Percentiles rank a stretch among this genome's conserved stretches.
phyloP scores from a whole-genome alignment of 2,329 filamentous ascomycete species.

The Chaetothyriales sp. region DNA sequence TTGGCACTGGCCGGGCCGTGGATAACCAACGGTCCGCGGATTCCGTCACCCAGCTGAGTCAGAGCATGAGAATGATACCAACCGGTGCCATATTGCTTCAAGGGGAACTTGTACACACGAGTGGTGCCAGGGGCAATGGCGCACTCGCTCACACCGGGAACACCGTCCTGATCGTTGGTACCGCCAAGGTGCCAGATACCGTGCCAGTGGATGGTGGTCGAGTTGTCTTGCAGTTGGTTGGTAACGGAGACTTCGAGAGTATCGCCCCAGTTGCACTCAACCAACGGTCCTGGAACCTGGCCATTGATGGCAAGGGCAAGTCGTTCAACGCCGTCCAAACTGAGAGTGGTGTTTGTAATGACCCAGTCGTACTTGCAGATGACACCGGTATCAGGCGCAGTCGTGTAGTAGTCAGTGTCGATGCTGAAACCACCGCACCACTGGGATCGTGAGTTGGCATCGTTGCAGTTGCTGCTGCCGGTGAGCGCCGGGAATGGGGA shows the following conservation, averaged over 20 bases:
- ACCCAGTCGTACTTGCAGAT: constrained; percentile 10
- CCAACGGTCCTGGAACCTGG: constrained; percentile 50
- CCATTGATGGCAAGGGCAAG: constrained; percentile 52
- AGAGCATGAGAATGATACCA: constrained; percentile 47
- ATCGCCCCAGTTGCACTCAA: constrained; percentile 51
- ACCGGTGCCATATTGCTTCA: constrained; percentile 28
- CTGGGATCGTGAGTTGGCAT: constrained; percentile 9
- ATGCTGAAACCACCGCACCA: constrained; percentile 10
- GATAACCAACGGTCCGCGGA: constrained; percentile 16
- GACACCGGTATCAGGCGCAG: constrained; percentile 8
- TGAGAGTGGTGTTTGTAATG: constrained; percentile 12
- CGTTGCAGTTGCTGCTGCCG: constrained; percentile 5
- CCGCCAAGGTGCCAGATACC: constrained; percentile 41
- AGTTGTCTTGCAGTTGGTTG: constrained; percentile 40
- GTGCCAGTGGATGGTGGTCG: constrained; percentile 49
- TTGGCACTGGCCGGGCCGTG: constrained; percentile 16
- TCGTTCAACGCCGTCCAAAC: constrained; percentile 22
- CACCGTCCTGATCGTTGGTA: constrained; percentile 43
- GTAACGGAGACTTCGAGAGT: constrained; percentile 38
- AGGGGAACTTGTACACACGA: constrained; percentile 43
- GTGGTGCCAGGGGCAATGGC: constrained; percentile 36
- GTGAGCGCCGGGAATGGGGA: constrained; percentile 2
- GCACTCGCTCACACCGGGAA: constrained; percentile 37
- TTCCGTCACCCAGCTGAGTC: constrained; percentile 18
- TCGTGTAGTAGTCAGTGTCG: constrained; percentile 8